Evolutionary conservation across 2,329 filamentous ascomycete species (phyloP).

Genomic region (Fusarium sp.): DNA sequence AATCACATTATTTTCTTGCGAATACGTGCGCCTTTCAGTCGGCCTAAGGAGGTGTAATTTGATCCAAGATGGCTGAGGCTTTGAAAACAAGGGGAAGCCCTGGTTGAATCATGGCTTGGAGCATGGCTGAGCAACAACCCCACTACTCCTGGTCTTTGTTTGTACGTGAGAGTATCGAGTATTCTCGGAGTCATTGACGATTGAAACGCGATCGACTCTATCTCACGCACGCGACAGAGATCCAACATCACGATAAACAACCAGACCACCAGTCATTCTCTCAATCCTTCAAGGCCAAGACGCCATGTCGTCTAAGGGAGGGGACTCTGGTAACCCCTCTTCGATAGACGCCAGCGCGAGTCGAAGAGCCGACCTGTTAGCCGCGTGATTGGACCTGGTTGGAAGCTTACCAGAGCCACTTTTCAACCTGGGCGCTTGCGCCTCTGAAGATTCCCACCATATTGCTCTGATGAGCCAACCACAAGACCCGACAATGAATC

Average conservation of each 20-base stretch:
- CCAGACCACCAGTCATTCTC: conserved; percentile 21
- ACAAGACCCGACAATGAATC: conserved; percentile 25
- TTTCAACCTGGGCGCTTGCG: conserved; percentile 48
- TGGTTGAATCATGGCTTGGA: conserved; percentile 35
- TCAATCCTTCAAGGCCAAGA: conserved; percentile 33
- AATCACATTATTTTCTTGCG: conserved; percentile 4
- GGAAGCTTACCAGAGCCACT: conserved; percentile 34
- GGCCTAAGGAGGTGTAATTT: conserved; percentile 35
- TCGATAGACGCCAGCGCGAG: conserved; percentile 52
- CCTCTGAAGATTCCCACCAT: conserved; percentile 49
- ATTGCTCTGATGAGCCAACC: conserved; percentile 41
- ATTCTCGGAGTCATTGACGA: conserved; percentile 6
- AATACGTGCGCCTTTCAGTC: conserved; percentile 4
- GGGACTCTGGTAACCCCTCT: conserved; percentile 32
- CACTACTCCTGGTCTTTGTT: conserved; percentile 21
- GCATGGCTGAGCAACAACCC: conserved; percentile 42
- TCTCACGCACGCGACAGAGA: conserved; percentile 1
- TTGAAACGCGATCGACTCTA: conserved; percentile 8
- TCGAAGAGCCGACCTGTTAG: conserved; percentile 50
- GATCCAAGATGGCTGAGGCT: conserved; percentile 20
- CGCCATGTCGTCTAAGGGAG: conserved; percentile 34
- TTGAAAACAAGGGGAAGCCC: conserved; percentile 22
- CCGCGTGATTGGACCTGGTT: conserved; percentile 50
- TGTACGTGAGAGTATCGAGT: conserved; percentile 6
- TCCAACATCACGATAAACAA: conserved; percentile 3